Evolutionary conservation across 2,329 filamentous ascomycete species (phyloP), one percentile per base, ranked within the genome.

Genomic region (Grosmannia clavigera): DNA sequence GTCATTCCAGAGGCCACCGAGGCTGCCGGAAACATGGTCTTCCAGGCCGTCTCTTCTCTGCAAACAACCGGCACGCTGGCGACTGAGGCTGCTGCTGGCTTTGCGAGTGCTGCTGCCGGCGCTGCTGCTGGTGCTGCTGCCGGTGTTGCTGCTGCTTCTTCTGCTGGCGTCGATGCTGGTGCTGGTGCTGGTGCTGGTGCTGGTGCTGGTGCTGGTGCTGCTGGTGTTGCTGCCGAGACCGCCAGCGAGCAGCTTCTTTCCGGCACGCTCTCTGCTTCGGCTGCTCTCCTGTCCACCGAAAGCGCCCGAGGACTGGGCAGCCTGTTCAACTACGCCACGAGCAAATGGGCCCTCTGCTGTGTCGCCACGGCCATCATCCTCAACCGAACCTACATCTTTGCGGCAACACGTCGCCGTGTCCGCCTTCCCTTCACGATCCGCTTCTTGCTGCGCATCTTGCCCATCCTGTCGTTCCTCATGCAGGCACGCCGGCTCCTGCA

Each of bases 321-420:
- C 63, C 84, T 97, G 61, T 92, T 97, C 72, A 88, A 85, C 67
- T 99, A 97, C 72, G 79, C 91, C 52, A 95, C 89, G 1, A 95
- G 90, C 72, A 88, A 88, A 72, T 97, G 94, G 94, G 92, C 92
- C 0, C 76, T 97, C 61, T 85, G 86, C 58, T 96, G 91, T 67
- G 85, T 97, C 66, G 83, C 86, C 46, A 88, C 92, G 78, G 90
- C 90, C 27, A 82, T 97, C 61, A 75, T 96, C 61, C 78, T 97
- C 29, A 97, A 97, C 70, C 84, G 94, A 61, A 95, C 94, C 7
- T 86, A 92, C 61, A 94, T 97, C 66, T 97, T 96, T 72, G 92
- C 91, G 51, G 92, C 92, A 0, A 92, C 90, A 16, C 81, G 94
- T 63, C 82, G 92, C 58, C 84, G 88, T 58, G 77, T 96, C n/a